These are phyloP conservation scores for Rauvolfia tetraphylla DNA, from an alignment of 257 asterid genomes.

Conservation along the genomic window DNA sequence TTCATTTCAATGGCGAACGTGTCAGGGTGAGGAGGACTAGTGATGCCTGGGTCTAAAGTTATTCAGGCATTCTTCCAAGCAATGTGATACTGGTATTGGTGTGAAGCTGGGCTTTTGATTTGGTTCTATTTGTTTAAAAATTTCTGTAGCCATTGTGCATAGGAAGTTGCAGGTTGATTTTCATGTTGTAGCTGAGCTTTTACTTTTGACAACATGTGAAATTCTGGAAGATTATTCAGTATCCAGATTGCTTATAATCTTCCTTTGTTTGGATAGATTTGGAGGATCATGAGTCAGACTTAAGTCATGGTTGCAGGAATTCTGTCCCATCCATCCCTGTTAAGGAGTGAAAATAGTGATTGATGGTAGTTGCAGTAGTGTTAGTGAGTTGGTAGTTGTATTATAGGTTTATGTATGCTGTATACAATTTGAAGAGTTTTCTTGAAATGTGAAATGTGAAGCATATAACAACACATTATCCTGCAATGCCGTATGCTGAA, in stretches of 20 bases:
- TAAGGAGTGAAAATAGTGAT: not conserved
- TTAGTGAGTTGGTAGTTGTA: not conserved
- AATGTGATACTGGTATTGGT: not conserved
- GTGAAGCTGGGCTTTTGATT: not conserved
- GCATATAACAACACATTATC: not conserved
- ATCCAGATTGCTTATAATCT: not conserved
- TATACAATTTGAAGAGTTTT: not conserved
- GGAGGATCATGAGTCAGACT: not conserved
- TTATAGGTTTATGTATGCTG: not conserved
- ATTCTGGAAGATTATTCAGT: not conserved
- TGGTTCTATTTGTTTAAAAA: not conserved
- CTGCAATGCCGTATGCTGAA: not conserved
- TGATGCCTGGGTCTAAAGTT: not conserved
- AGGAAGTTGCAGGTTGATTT: not conserved
- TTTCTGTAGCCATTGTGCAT: not conserved
- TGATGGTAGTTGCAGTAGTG: not conserved
- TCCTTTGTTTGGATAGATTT: not conserved
- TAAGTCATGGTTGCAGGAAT: not conserved
- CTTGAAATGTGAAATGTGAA: not conserved
- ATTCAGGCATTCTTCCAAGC: not conserved
- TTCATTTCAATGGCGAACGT: conserved; percentile 85
- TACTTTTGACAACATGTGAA: not conserved
- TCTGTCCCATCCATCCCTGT: not conserved
- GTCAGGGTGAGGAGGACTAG: conserved; percentile 42
- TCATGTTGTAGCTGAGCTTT: not conserved